Evolutionary conservation across 202 grass and related monocot genomes (phyloP), one percentile per base, ranked within the genome.

Genomic region (Eragrostis tef): DNA sequence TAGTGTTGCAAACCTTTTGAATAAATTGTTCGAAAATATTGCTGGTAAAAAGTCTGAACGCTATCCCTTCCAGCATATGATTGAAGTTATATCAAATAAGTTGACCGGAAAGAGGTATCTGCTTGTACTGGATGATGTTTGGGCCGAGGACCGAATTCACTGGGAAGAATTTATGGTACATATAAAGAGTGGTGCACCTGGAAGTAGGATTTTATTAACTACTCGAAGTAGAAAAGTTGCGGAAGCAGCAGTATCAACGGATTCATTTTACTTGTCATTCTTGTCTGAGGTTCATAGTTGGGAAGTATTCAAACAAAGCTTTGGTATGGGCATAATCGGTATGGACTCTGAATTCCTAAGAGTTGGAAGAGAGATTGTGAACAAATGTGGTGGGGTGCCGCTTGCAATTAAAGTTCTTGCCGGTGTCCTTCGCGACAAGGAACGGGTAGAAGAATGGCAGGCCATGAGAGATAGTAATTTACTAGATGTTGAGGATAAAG

Each of bases 71-170:
- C n/a, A 4, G 15, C 6, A 15, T 0, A 27, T 51, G 24, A 3
- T 1, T 3, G 0, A 59, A 5, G 31, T 0, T 16, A 25, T 59
- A 21, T 58, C 19, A 16, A 3, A 24, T 0, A 10, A 25, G n/a
- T 13, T 79, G 3, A 67, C 0, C 0, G 0, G 6, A 0, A 20
- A 79, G 16, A 72, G 12, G 3, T 60, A 77, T 21, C 12, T 82
- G 0, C 71, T 87, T 25, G 51, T 82, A 0, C 75, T 87, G 41
- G 83, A 79, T 72, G 83, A 79, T 19, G 22, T 59, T 17, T 85
- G 83, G 83, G 20, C 13, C 11, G 21, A 79, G 10, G 0, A 9
- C 3, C 15, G 0, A n/a, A 14, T 19, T 6, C 15, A 44, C 13
- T 79, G 51, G 36, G 49, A 79, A 12, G n/a, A 64, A 15, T 26